Percentiles rank a stretch among this genome's conserved stretches.
Conservation (phyloP, 495 filamentous ascomycete species). For the Penicillium steckii region DNA sequence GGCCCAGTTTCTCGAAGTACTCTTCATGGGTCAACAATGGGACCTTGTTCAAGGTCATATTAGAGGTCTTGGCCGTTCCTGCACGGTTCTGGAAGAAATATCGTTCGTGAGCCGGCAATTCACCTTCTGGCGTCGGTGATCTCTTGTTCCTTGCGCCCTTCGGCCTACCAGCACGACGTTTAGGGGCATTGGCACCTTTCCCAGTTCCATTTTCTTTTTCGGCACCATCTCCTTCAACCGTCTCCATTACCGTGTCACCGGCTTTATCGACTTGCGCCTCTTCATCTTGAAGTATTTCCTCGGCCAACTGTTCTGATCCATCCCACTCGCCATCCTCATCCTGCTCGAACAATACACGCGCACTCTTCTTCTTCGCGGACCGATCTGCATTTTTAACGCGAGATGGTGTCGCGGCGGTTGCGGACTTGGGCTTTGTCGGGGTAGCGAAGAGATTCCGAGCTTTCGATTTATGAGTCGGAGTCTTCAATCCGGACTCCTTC, state of each 20-base stretch:
- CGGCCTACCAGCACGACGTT: conserved; percentile 57
- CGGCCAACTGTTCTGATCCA: conserved; percentile 68
- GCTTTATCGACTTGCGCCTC: conserved; percentile 33
- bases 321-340: conserved; percentile 75
- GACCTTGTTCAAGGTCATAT: conserved; percentile 76
- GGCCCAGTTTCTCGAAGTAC: conserved; percentile 71
- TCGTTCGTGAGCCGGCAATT: conserved; percentile 81
- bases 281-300: conserved; percentile 64
- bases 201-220: conserved; percentile 30
- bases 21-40: conserved; percentile 83
- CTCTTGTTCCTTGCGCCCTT: conserved; percentile 63
- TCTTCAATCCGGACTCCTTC: conserved; percentile 44
- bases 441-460: conserved; percentile 43
- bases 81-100: conserved; percentile 93
- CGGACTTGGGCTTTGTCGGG: conserved; percentile 33
- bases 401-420: conserved; percentile 46
- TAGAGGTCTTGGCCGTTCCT: conserved; percentile 77
- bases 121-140: conserved; percentile 74
- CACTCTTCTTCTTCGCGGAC: conserved; percentile 85
- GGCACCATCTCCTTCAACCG: conserved; percentile 32
- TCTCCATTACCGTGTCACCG: conserved; percentile 39
- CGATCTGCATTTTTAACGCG: conserved; percentile 68
- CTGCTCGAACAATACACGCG: conserved; percentile 66
- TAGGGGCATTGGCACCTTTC: conserved; percentile 46
- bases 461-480: conserved; percentile 42